Evolutionary conservation across 2,329 filamentous ascomycete genomes (phyloP).

Genomic region (Neobulgaria alba): DNA sequence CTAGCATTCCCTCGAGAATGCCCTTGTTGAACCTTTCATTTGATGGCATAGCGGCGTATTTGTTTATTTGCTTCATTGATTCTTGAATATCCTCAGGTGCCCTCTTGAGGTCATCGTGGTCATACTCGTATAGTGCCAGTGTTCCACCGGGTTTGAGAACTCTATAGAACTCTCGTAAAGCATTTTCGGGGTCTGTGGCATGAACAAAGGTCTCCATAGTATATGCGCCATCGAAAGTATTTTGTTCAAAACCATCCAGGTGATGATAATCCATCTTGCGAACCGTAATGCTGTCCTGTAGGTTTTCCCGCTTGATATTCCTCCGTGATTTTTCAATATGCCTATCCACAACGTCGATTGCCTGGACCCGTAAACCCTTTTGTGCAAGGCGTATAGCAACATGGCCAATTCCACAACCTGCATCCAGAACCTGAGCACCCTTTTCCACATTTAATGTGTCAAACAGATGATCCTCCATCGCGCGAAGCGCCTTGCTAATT

Average conservation of each 20-base stretch:
- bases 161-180: conserved; percentile 38
- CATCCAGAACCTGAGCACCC: conserved; percentile 41
- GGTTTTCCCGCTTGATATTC: conserved; percentile 31
- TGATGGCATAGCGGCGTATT: conserved; percentile 38
- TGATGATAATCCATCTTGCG: conserved; percentile 43
- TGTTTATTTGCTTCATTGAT: conserved; percentile 33
- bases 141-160: conserved; percentile 39
- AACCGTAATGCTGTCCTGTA: conserved; percentile 32
- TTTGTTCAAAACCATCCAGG: conserved; percentile 32
- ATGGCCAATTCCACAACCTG: conserved; percentile 41
- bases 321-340: conserved; percentile 37
- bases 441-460: conserved; percentile 30
- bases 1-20: conserved; percentile 33
- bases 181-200: conserved; percentile 37
- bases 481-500: conserved; percentile 33
- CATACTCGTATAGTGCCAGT: conserved; percentile 39
- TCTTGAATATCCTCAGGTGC: conserved; percentile 25
- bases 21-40: conserved; percentile 33
- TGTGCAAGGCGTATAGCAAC: conserved; percentile 41
- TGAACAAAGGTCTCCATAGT: conserved; percentile 50
- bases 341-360: conserved; percentile 40
- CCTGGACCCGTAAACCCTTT: conserved; percentile 34
- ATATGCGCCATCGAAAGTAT: conserved; percentile 42
- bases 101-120: conserved; percentile 29
- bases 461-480: conserved; percentile 42